Evolutionary conservation across 257 asterid genomes (phyloP), one percentile per base, ranked within the genome.

Genomic region (Cinchona pubescens): DNA sequence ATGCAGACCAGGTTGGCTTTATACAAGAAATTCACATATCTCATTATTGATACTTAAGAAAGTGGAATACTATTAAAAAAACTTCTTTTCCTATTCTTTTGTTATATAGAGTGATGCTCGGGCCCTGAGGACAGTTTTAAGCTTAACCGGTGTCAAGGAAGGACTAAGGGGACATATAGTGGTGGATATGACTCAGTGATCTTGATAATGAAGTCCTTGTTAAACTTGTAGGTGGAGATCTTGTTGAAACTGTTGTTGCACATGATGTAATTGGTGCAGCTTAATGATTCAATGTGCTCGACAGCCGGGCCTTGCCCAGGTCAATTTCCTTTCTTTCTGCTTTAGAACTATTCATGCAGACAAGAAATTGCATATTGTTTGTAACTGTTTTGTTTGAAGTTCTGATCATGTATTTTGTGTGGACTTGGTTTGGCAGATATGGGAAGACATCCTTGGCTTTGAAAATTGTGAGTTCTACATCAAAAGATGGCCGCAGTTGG

Each of bases 271-370:
- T 90, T 77, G 97, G 97, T 76, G n/a, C n/a, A 86, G 97, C 75
- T 83, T 92, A 82, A 92, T 92, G 97, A 92, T 92, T 75, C 97
- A 92, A 75, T 92, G 97, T 86, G 97, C 97, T 80, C 89, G 96
- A 34, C 97, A 92, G 76, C 97, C 97, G 68, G 97, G 97, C 71
- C 96, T 92, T 74, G 97, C 96, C n/a, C 96, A 90, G 96, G 97
- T 91, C 85, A 82, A 60, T 74, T 43, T 72, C 68, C 58, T 14
- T 69, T 30, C 68, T 75, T 30, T 63, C 25, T 51, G 13, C 62
- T 79, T 23, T 65, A 37, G 60, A 23, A 27, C 30, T 65, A 35
- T 53, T 76, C 23, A 25, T 48, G 40, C 59, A 37, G 67, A 38
- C 29, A 18, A 66, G 34, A 8, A 29, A 30, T 25, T 65, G 55